Percentiles rank a stretch among this genome's conserved stretches.
These are phyloP conservation scores for Platanthera guangdongensis DNA, from an alignment of 106 monocot species.

Conservation along the genomic window DNA sequence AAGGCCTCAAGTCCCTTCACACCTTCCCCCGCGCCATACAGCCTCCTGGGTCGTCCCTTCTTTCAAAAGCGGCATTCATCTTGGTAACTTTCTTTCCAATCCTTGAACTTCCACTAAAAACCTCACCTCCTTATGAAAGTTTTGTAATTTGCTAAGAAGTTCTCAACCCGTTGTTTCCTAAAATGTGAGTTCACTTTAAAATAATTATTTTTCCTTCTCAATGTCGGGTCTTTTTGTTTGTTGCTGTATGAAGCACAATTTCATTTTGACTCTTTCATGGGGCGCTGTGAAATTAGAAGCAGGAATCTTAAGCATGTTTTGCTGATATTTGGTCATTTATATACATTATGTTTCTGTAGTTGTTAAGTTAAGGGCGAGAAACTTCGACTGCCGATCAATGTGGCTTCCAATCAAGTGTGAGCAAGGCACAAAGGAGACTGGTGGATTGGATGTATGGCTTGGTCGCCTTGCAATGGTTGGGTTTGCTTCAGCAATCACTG, in stretches of 20 bases:
- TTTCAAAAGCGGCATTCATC: constrained; percentile 18
- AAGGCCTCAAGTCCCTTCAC: neutral
- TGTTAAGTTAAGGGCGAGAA: constrained; percentile 13
- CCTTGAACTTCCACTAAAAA: neutral
- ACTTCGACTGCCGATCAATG: constrained; percentile 1
- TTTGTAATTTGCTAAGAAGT: neutral
- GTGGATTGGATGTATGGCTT: constrained; percentile 50
- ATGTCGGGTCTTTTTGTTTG: neutral
- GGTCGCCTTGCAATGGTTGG: constrained; percentile 66
- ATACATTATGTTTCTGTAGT: neutral
- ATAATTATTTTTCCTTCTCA: neutral
- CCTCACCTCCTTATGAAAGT: neutral
- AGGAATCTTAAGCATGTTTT: no score
- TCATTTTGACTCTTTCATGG: neutral
- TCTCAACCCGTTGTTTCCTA: neutral
- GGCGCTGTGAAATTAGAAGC: no score
- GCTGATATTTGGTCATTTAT: neutral
- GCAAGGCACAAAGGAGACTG: constrained; percentile 39
- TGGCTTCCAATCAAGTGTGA: constrained; percentile 49
- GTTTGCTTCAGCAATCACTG: constrained; percentile 48
- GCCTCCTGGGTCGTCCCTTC: constrained; percentile 10
- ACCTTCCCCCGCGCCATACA: neutral
- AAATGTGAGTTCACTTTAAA: neutral
- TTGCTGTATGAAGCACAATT: neutral
- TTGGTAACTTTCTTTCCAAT: neutral